Evolutionary conservation across 306 rosid genomes (phyloP).

Genomic region (Coriaria nepalensis): DNA sequence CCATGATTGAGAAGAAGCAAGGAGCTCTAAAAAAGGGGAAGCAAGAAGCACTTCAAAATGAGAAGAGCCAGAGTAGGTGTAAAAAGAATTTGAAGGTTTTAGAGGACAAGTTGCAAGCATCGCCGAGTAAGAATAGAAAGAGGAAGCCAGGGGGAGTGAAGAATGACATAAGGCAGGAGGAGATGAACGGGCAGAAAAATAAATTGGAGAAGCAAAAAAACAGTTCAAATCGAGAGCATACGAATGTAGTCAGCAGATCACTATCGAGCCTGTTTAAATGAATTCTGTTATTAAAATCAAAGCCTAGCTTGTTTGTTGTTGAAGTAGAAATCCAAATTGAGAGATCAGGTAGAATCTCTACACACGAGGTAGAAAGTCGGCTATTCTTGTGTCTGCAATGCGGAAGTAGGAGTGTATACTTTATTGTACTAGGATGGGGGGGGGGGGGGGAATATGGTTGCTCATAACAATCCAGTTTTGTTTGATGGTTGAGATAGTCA

Average conservation of each 20-base stretch:
- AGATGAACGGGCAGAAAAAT: slow-evolving; percentile 5
- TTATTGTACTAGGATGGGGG: too few relatives aligned
- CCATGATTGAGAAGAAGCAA: slow-evolving; percentile 11
- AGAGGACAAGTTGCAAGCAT: slow-evolving; percentile 1
- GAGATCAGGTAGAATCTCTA: too few relatives aligned
- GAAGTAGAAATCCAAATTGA: too few relatives aligned
- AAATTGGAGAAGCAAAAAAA: slow-evolving; percentile 8
- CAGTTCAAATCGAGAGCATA: slow-evolving; percentile 1
- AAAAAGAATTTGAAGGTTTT: slow-evolving; percentile 12
- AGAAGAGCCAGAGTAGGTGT: slow-evolving; percentile 8
- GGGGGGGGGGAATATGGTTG: too few relatives aligned
- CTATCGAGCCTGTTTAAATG: slow-evolving; percentile 45
- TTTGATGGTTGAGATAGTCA: too few relatives aligned
- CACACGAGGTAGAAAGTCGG: too few relatives aligned
- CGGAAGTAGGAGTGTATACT: too few relatives aligned
- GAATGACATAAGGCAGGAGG: slow-evolving; percentile 11
- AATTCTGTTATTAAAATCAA: slow-evolving; percentile 3
- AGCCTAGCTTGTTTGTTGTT: too few relatives aligned
- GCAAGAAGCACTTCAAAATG: slow-evolving; percentile 10
- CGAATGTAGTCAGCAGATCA: slow-evolving; percentile 3
- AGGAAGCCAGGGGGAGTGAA: slow-evolving; percentile 16
- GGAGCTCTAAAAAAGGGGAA: slow-evolving; percentile 9
- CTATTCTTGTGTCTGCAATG: too few relatives aligned
- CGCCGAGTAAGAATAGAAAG: slow-evolving; percentile 10
- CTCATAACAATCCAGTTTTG: too few relatives aligned